Evolutionary conservation across 2,329 filamentous ascomycete species (phyloP), one percentile per base, ranked within the genome.

Genomic region (Talaromyces piceae): DNA sequence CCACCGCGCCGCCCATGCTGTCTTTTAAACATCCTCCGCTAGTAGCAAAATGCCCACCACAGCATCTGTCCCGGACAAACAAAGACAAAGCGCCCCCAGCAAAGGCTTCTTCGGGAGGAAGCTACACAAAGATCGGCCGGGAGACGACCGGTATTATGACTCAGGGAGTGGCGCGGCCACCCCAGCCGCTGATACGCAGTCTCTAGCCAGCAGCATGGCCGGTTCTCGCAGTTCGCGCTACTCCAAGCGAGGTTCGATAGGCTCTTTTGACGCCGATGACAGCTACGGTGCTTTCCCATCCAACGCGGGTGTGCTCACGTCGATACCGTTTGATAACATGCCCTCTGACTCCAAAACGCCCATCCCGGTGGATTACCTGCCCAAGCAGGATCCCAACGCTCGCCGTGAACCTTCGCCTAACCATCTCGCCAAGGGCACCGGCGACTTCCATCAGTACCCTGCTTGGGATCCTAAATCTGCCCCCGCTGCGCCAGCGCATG

Each of bases 371-470:
- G 87, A 94, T 43, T 87, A 87, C 64, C 74, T 88, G 41, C 83
- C 86, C 46, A 81, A 81, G 63, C 71, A 78, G 52, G 84, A 88
- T 16, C 75, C 81, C 20, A 63, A 69, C 23, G 70, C 76, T 51
- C 79, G 83, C 59, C 82, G 83, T 65, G 87, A 93, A 51, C 86
- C 86, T 52, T 77, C 87, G 53, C 88, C 90, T 26, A 87, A 93
- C 68, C 88, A 95, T 63, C 73, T 94, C 49, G 91, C 89, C 67
- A 91, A 89, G 71, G 77, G 76, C 58, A 81, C 81, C 45, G 74
- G 75, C 59, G 91, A 96, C 69, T 95, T 84, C 65, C 89, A 95
- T 72, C 91, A 95, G 64, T 95, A 96, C 67, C 89, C 90, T 39
- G 79, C 79, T 48, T 82, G 87, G 66, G 83, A 86, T 58, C 73